These are phyloP conservation scores for Fallopia convolvulus DNA, from an alignment of 148 eudicot genomes.

Conservation along the genomic window DNA sequence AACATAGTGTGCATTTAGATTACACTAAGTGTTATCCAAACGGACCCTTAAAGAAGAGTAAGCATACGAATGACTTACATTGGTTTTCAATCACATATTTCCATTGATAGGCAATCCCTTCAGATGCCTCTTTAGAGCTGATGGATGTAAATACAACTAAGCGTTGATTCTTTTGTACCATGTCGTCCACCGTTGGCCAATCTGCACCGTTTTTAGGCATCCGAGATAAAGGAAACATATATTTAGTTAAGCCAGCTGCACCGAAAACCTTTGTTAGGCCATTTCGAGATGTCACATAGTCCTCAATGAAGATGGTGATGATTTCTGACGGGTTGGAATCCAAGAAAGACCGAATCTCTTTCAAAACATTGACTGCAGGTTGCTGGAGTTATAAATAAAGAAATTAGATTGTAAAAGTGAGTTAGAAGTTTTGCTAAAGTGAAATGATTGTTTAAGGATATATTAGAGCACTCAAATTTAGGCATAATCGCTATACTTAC, in stretches of 20 bases:
- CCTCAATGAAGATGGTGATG: conserved; percentile 79
- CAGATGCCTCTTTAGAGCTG: conserved; percentile 67
- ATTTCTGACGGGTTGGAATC: conserved; percentile 68
- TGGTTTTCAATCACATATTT: conserved; percentile 73
- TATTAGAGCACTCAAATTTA: neutral
- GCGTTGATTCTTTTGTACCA: conserved; percentile 66
- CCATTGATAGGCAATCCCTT: conserved; percentile 87
- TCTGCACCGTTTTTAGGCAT: conserved; percentile 77
- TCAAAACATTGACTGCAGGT: conserved; percentile 77
- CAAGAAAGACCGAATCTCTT: conserved; percentile 60
- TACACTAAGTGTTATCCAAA: no score
- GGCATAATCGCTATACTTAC: conserved; percentile 37
- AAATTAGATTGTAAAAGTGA: neutral
- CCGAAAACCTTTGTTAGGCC: conserved; percentile 69
- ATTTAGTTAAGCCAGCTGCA: conserved; percentile 62
- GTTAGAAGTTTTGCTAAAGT: neutral
- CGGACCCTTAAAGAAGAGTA: neutral
- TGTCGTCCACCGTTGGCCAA: conserved; percentile 90
- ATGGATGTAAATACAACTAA: conserved; percentile 73
- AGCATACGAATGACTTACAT: conserved; percentile 36
- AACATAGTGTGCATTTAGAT: neutral
- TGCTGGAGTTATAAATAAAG: conserved; percentile 31
- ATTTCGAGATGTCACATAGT: conserved; percentile 59
- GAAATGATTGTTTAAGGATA: neutral
- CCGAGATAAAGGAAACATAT: conserved; percentile 60